Evolutionary conservation across 306 rosid species (phyloP).

Genomic region (Cotoneaster glaucophyllus): DNA sequence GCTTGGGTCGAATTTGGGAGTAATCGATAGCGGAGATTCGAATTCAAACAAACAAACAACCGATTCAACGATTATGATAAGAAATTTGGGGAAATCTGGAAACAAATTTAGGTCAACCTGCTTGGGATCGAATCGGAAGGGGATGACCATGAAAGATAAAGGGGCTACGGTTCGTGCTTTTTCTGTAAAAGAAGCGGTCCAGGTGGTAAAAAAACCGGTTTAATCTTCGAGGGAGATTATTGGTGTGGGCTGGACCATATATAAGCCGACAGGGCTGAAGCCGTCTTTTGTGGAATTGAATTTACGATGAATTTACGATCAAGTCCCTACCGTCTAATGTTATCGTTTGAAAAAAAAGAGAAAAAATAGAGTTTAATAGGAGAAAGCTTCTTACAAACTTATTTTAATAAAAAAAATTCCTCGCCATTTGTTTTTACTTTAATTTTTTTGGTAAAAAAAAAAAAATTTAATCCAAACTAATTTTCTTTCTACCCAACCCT

Average conservation of each 20-base stretch:
- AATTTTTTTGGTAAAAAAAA: too few relatives aligned
- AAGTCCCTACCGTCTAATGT: not conserved
- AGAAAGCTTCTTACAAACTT: not conserved
- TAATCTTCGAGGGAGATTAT: not conserved
- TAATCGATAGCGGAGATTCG: conserved; percentile 6
- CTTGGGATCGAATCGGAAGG: conserved; percentile 3
- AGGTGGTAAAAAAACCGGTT: conserved; percentile 20
- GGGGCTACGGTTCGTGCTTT: conserved; percentile 24
- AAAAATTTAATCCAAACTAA: too few relatives aligned
- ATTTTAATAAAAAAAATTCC: too few relatives aligned
- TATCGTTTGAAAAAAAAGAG: not conserved
- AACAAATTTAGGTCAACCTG: conserved; percentile 6
- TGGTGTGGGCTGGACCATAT: conserved; percentile 15
- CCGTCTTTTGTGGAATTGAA: not conserved
- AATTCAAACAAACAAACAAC: conserved; percentile 14
- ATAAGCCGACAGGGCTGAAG: not conserved
- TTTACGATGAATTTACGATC: conserved; percentile 4
- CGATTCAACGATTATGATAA: conserved; percentile 14
- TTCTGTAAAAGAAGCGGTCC: conserved; percentile 17
- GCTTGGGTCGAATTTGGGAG: conserved; percentile 15
- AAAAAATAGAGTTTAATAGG: not conserved
- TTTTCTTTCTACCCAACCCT: too few relatives aligned
- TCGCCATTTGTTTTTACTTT: too few relatives aligned
- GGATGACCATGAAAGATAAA: conserved; percentile 14
- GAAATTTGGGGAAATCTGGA: conserved; percentile 7